Evolutionary conservation across 495 filamentous ascomycete species (phyloP), one percentile per base, ranked within the genome.

Genomic region (Amniculicola lignicola): DNA sequence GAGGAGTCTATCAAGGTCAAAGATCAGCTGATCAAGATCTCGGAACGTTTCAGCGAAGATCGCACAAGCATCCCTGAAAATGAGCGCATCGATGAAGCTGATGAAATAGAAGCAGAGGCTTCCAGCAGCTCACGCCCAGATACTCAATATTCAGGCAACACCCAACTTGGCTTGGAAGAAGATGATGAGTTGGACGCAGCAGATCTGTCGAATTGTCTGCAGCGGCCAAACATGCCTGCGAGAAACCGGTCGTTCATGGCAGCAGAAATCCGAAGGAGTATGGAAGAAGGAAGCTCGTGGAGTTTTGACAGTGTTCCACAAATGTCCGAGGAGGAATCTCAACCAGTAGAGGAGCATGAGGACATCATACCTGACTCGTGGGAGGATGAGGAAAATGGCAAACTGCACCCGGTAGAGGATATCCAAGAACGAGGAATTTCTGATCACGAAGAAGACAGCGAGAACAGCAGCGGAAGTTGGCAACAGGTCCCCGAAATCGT

Each of bases 181-280:
- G n/a, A n/a, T n/a, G n/a, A n/a, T n/a, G n/a, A n/a, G n/a, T n/a
- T n/a, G n/a, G n/a, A n/a, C n/a, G n/a, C n/a, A n/a, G n/a, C n/a
- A n/a, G n/a, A n/a, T n/a, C n/a, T n/a, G n/a, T n/a, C n/a, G n/a
- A n/a, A n/a, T n/a, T n/a, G n/a, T n/a, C n/a, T n/a, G n/a, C 56
- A 60, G n/a, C 44, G 68, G 48, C 69, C 68, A 12, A 50, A 51
- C 16, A 70, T 71, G 65, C 67, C 70, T 9, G 43, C 56, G 2
- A 51, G 67, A 41, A 62, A 67, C 12, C 48, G 54, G 23, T 69
- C 67, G 4, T 70, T 46, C 38, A 56, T 67, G 4, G 67, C 69
- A 3, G 68, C 66, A 9, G 69, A 67, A 21, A 67, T 72, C 18
- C 67, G 66, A 15, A 50, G 69, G 7, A 51, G 47, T 33, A 23